phyloP scores from a whole-genome alignment of 1,284 basidiomycete genomes.

The Meripilus lineatus region DNA sequence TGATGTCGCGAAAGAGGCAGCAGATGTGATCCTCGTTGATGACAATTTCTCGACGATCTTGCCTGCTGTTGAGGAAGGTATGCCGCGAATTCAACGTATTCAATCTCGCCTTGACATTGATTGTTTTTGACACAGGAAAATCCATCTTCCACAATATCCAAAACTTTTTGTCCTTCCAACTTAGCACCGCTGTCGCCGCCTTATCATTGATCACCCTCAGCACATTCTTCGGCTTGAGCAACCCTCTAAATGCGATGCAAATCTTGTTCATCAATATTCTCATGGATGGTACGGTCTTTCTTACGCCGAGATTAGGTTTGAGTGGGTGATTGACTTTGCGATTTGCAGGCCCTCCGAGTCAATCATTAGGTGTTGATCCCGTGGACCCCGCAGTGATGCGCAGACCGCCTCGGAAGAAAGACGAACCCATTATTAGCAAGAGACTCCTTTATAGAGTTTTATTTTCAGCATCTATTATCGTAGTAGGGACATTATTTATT shows the following conservation, averaged over 20 bases:
- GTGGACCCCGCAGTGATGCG: constrained; percentile 90
- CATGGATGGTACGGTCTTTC: constrained; percentile 74
- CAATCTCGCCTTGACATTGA: background rate
- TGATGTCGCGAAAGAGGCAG: constrained; percentile 97
- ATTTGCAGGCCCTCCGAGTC: constrained; percentile 80
- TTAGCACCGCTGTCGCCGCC: constrained; percentile 94
- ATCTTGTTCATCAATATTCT: constrained; percentile 98
- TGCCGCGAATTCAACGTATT: constrained; percentile 11
- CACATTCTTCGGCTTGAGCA: constrained; percentile 84
- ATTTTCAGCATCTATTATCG: constrained; percentile 90
- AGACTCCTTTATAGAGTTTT: constrained; percentile 75
- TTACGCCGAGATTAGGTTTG: constrained; percentile 7
- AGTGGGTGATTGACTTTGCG: too few species aligned
- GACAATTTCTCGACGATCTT: constrained; percentile 96
- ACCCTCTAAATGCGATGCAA: constrained; percentile 97
- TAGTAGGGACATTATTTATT: constrained; percentile 84
- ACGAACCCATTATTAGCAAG: constrained; percentile 80
- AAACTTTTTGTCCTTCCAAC: constrained; percentile 95
- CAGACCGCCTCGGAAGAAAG: constrained; percentile 83
- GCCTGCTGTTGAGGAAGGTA: constrained; percentile 93
- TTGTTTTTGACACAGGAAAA: constrained; percentile 54
- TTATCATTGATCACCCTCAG: constrained; percentile 92
- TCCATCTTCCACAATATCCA: constrained; percentile 99
- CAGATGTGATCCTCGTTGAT: constrained; percentile 95
- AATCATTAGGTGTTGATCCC: constrained; percentile 95